Conservation (phyloP, 441 rosid species). For the Jatropha multifida region DNA sequence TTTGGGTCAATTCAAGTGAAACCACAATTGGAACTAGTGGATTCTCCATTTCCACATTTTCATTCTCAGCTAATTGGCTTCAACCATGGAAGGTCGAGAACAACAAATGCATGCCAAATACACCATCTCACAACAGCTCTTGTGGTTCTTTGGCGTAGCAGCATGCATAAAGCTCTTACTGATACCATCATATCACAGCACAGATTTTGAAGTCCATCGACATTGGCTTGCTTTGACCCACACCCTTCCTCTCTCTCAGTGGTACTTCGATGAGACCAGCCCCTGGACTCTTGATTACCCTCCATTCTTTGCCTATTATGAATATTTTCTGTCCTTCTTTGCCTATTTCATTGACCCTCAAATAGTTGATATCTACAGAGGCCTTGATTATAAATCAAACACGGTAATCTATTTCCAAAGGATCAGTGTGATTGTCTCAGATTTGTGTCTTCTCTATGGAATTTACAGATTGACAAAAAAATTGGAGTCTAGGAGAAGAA, state of each 20-base stretch:
- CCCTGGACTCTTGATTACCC: conserved; percentile 98
- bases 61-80: not conserved
- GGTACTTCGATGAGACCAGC: conserved; percentile 88
- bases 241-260: conserved; percentile 73
- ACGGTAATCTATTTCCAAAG: conserved; percentile 73
- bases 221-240: conserved; percentile 81
- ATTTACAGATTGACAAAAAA: conserved; percentile 48
- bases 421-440: conserved; percentile 62
- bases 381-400: conserved; percentile 50
- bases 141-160: conserved; percentile 63
- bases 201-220: conserved; percentile 94
- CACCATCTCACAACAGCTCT: conserved; percentile 23
- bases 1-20: not conserved
- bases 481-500: conserved; percentile 34
- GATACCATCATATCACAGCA: conserved; percentile 52
- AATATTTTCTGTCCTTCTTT: conserved; percentile 61
- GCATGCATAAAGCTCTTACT: conserved; percentile 34
- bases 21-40: not conserved
- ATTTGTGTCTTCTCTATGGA: conserved; percentile 63
- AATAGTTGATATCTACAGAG: conserved; percentile 57
- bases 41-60: not conserved
- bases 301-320: conserved; percentile 89
- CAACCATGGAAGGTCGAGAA: conserved; percentile 19
- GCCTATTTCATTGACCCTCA: conserved; percentile 63
- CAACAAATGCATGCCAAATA: not conserved